phyloP scores from a whole-genome alignment of 2,329 filamentous ascomycete species.

The Rutstroemia sp. region DNA sequence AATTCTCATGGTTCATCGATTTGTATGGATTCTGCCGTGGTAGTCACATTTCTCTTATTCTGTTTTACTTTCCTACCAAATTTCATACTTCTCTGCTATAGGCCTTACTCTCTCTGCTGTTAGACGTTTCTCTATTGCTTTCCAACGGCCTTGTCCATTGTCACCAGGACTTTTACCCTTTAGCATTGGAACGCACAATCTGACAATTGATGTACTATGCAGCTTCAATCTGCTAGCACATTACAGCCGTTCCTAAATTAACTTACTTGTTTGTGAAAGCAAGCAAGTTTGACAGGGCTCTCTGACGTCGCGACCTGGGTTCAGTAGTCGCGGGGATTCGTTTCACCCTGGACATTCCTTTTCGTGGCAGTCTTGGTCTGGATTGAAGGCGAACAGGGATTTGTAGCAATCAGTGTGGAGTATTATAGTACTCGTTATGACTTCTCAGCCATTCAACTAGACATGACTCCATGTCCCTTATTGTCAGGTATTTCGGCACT shows the following conservation, averaged over 20 bases:
- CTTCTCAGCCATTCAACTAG: no score
- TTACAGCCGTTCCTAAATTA: slow-evolving; percentile 45
- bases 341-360: slow-evolving; percentile 42
- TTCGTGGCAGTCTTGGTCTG: no score
- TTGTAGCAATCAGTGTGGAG: no score
- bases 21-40: no score
- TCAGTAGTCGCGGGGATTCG: slow-evolving; percentile 49
- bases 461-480: no score
- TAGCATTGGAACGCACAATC: slow-evolving; percentile 3
- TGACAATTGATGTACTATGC: slow-evolving; percentile 33
- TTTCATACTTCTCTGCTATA: not conserved
- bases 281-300: slow-evolving; percentile 37
- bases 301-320: slow-evolving; percentile 47
- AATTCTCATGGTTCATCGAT: no score
- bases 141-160: not conserved
- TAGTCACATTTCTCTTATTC: not conserved
- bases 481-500: no score
- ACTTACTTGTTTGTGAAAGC: slow-evolving; percentile 23
- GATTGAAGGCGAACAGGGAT: no score
- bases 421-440: not conserved
- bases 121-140: not conserved
- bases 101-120: not conserved
- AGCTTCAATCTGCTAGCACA: slow-evolving; percentile 42
- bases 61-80: no score
- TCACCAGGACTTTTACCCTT: not conserved